phyloP scores from a whole-genome alignment of 2,329 filamentous ascomycete genomes.

The Harringtonia aguacate region DNA sequence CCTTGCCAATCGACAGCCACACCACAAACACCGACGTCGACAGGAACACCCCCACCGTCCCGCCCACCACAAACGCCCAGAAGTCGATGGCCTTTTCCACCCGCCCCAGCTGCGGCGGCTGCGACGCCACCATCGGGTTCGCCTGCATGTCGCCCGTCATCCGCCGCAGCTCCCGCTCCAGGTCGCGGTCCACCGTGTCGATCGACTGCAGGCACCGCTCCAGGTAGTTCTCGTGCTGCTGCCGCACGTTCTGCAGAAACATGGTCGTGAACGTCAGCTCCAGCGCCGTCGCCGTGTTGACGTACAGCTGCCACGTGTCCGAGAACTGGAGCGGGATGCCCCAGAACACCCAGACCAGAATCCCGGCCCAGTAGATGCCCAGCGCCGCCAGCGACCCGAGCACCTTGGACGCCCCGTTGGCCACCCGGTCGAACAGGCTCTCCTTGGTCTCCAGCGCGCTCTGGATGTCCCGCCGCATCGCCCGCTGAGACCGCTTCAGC shows the following conservation, averaged over 20 bases:
- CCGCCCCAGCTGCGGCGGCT: slow-evolving; percentile 19
- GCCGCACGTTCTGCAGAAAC: slow-evolving; percentile 27
- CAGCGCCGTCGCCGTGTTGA: slow-evolving; percentile 32
- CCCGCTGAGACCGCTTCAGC: slow-evolving; percentile 12
- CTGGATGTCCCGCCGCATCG: slow-evolving; percentile 14
- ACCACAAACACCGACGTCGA: slow-evolving; percentile 22
- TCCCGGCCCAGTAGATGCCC: slow-evolving; percentile 23
- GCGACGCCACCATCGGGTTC: slow-evolving; percentile 22
- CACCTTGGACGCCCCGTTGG: slow-evolving; percentile 14
- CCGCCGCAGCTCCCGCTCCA: slow-evolving; percentile 22
- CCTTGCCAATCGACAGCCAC: slow-evolving; percentile 27
- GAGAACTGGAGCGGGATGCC: slow-evolving; percentile 19
- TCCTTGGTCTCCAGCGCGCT: slow-evolving; percentile 17
- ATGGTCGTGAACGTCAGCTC: slow-evolving; percentile 27
- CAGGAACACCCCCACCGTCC: slow-evolving; percentile 26
- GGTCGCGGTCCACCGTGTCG: slow-evolving; percentile 21
- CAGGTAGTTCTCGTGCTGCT: slow-evolving; percentile 22
- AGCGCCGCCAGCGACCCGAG: slow-evolving; percentile 21
- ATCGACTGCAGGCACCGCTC: slow-evolving; percentile 20
- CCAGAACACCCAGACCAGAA: slow-evolving; percentile 22
- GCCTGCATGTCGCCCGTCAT: slow-evolving; percentile 21
- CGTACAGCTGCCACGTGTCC: slow-evolving; percentile 27
- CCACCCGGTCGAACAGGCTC: slow-evolving; percentile 19
- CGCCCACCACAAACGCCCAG: slow-evolving; percentile 31
- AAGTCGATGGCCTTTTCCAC: slow-evolving; percentile 28